Conservation (phyloP, 352 stramenopile genomes). For the Plasmopara muralis region DNA sequence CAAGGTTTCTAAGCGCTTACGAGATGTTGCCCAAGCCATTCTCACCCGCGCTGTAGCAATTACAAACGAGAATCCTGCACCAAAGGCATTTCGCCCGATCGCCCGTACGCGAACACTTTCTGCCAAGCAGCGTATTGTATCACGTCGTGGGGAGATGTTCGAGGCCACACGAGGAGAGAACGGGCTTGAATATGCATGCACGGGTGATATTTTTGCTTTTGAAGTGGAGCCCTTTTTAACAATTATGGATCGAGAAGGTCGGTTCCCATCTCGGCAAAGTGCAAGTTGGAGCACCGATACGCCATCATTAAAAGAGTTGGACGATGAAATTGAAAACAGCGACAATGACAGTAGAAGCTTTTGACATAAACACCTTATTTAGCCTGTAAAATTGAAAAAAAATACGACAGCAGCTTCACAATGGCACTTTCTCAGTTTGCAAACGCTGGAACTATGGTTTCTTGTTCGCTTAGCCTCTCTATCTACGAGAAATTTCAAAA, state of each 20-base stretch:
- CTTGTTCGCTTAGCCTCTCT: too few species aligned
- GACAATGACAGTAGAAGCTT: constrained; percentile 25
- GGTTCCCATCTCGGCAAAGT: constrained; percentile 1
- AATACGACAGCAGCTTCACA: too few species aligned
- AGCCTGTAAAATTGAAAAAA: too few species aligned
- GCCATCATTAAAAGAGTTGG: constrained; percentile 24
- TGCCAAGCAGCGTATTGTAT: constrained; percentile 38
- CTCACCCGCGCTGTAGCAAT: constrained; percentile 58
- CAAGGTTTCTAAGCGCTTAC: constrained; percentile 52
- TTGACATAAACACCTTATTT: too few species aligned
- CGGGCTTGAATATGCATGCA: constrained; percentile 32
- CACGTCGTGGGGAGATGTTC: constrained; percentile 36
- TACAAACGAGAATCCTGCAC: constrained; percentile 62
- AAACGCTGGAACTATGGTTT: too few species aligned
- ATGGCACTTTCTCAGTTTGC: too few species aligned
- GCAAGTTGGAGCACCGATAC: constrained; percentile 1
- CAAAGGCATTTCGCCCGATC: constrained; percentile 70
- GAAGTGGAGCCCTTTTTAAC: constrained; percentile 65
- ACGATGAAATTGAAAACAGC: constrained; percentile 69
- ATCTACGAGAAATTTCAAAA: too few species aligned
- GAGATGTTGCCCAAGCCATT: constrained; percentile 45
- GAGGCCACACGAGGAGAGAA: constrained; percentile 13
- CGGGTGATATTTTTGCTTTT: constrained; percentile 53
- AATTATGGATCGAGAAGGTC: constrained; percentile 26
- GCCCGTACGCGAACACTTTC: constrained; percentile 42